Evolutionary conservation across 1,139 yeast species (phyloP).

Genomic region (Pneumocystis carinii): DNA sequence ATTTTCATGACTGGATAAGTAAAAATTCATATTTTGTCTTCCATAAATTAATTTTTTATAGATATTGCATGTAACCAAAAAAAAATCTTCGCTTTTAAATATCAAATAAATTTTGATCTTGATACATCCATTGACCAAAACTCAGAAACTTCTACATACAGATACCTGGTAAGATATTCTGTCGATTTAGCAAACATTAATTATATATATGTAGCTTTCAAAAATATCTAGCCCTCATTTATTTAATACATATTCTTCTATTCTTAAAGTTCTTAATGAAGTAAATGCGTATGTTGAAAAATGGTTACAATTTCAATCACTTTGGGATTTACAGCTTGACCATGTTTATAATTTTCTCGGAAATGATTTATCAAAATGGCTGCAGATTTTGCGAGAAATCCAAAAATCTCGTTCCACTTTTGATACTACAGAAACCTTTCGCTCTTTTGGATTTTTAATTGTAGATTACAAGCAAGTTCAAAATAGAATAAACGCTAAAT

Average conservation of each 20-base stretch:
- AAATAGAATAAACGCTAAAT: conserved; percentile 38
- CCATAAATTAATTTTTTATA: not conserved
- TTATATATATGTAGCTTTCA: not conserved
- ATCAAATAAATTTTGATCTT: conserved; percentile 19
- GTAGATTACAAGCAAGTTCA: conserved; percentile 41
- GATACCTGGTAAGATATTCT: conserved; percentile 2
- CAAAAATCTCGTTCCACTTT: conserved; percentile 35
- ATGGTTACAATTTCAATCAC: conserved; percentile 44
- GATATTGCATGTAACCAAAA: conserved; percentile 19
- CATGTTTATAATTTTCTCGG: conserved; percentile 25
- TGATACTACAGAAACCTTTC: conserved; percentile 35
- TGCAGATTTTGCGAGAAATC: conserved; percentile 32
- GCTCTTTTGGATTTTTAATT: conserved; percentile 30
- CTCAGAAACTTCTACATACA: not conserved
- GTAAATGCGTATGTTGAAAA: conserved; percentile 28
- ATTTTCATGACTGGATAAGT: conserved; percentile 22
- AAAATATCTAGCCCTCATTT: conserved; percentile 4
- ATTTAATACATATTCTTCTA: conserved; percentile 14
- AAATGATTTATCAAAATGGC: conserved; percentile 34
- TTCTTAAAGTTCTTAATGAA: conserved; percentile 19
- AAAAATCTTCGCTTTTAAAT: conserved; percentile 21
- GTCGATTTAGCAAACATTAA: not conserved
- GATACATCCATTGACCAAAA: not conserved
- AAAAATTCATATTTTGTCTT: not conserved
- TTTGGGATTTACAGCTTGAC: conserved; percentile 42